phyloP scores from a whole-genome alignment of 306 rosid species.

The Quercus ilex region DNA sequence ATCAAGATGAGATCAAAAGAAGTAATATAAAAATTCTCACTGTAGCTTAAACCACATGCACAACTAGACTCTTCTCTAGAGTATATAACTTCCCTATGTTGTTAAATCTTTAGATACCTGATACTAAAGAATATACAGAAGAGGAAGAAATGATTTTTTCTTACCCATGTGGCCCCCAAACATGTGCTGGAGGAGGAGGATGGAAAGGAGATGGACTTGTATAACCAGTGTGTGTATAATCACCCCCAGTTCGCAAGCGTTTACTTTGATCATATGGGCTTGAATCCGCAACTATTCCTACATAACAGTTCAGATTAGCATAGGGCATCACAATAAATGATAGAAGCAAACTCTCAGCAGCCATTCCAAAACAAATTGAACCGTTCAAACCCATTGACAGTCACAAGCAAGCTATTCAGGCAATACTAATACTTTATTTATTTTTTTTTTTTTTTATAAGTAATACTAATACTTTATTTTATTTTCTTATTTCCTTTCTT shows the following conservation, averaged over 20 bases:
- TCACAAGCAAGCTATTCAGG: neutral
- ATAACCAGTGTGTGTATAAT: slow-evolving; percentile 76
- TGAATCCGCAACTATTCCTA: slow-evolving; percentile 79
- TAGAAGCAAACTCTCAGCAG: neutral
- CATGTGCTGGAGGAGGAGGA: slow-evolving; percentile 79
- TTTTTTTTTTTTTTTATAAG: too few species aligned
- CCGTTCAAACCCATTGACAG: neutral
- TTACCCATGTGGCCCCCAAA: slow-evolving; percentile 97
- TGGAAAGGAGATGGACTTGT: slow-evolving; percentile 80
- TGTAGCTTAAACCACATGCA: neutral
- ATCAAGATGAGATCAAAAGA: slow-evolving; percentile 1
- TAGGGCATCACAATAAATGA: neutral
- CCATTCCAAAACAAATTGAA: neutral
- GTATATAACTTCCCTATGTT: neutral
- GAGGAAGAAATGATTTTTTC: neutral
- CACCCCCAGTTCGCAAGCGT: slow-evolving; percentile 80
- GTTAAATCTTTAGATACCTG: too few species aligned
- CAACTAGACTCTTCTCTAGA: neutral
- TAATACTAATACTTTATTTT: neutral
- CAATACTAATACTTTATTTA: neutral
- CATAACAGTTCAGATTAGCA: slow-evolving; percentile 27
- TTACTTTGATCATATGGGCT: slow-evolving; percentile 76
- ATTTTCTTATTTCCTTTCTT: neutral
- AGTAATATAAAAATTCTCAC: neutral
- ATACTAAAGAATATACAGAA: neutral